Evolutionary conservation across 768 basidiomycete species (phyloP), one percentile per base, ranked within the genome.

Genomic region (Hericium erinaceus): DNA sequence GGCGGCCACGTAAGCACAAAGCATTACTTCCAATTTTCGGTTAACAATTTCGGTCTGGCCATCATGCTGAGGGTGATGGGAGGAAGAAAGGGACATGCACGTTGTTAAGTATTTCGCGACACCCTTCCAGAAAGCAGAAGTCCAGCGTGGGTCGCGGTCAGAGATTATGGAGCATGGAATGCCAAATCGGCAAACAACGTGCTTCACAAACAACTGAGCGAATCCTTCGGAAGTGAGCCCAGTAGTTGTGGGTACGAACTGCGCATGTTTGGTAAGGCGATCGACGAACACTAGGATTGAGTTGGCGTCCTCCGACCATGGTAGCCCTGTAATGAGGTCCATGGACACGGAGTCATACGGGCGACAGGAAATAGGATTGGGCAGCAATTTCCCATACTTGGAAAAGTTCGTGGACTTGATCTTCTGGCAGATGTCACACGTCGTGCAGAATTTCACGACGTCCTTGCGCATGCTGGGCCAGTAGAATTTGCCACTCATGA

Each of bases 211-310:
- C 8, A 60, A 20, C 20, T 12, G 4, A 13, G 59, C 60, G 48
- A 61, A 59, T 18, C 49, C 41, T 40, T 49, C 48, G 18, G 59
- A 50, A 8, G 10, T 44, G 1, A 60, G 15, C 3, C 20, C 58
- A 24, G 61, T 58, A n/a, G 39, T 53, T 33, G 61, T 38, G 5
- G 70, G 64, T 26, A 70, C 61, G 59, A 72, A 70, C 39, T 66
- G 63, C 1, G 62, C 67, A 62, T 59, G 60, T 57, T 74, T 74
- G 40, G 68, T 68, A 18, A 71, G 55, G n/a, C 61, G 38, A 51
- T 64, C 58, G 4, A 60, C 60, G 13, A 63, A 33, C 0, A 64
- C 64, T 16, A 64, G 2, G 22, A 22, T 22, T 22, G 22, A 22
- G 22, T 22, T 22, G 22, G 22, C 22, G 22, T 22, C 22, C 22